Base-by-base conservation (phyloP, 306 rosid species). In the Cicer arietinum region DNA sequence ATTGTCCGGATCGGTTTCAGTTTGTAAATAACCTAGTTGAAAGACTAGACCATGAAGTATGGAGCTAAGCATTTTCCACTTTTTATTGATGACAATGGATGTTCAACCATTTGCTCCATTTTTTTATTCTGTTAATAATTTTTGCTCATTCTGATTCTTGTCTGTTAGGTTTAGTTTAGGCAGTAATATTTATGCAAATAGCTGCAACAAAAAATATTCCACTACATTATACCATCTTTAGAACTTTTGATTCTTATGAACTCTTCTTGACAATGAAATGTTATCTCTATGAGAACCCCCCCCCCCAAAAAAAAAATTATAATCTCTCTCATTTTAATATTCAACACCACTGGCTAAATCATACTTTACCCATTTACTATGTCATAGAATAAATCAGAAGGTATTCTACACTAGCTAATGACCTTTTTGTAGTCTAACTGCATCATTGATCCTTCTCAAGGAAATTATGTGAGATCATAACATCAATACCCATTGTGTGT, bases 1-100 rank as follows among this genome's bases (percentile, higher is more conserved):
- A 68, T 45, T 81, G 80, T 65, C 98, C 92, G 0, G 96, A 92
- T 63, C 92, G 88, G 62, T 92, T 85, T 75, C 85, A 80, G 84
- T 83, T 92, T 51, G 79, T 88, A 61, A 85, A 80, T 79, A 77
- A 81, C 82, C 91, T 92, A n/a, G 86, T 88, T 51, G 92, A 86
- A 67, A 84, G 83, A 58, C 86, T 92, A 79, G 98, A 88, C 69
- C 90, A 90, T 87, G 87, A 86, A 74, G 99, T 95, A 95, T 80
- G 91, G 46, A 64, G 79, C 84, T 77, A 62, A 78, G 76, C 71
- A 40, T 86, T 64, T 88, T 60, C 37, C 53, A 8, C 17, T 53
- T 68, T 82, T 22, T 50, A 30, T 75, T 40, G 50, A 67, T 80
- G 57, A 68, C 69, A 22, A 51, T 79, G 48, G 77, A 30, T 67